Percentiles rank a stretch among this genome's conserved stretches.
These are phyloP conservation scores for Naganishia vaughanmartiniae DNA, from an alignment of 768 basidiomycete species.

Conservation along the genomic window DNA sequence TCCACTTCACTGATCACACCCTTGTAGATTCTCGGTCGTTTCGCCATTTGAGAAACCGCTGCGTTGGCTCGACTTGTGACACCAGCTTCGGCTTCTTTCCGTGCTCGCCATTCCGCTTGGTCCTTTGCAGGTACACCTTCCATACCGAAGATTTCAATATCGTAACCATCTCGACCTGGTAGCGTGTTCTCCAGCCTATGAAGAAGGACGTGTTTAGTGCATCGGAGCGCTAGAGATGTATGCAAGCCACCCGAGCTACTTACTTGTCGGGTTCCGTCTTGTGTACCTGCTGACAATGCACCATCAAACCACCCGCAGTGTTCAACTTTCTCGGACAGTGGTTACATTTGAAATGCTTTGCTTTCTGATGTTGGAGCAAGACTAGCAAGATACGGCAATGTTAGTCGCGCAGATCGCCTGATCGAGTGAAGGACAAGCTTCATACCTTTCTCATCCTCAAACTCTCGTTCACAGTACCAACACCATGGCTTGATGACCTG, in stretches of 20 bases:
- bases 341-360: slow-evolving; percentile 97
- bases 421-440: no score
- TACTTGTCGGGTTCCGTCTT: slow-evolving; percentile 95
- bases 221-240: neutral
- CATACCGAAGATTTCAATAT: slow-evolving; percentile 99
- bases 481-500: slow-evolving; percentile 66
- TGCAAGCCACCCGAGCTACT: slow-evolving; percentile 39
- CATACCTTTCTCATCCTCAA: slow-evolving; percentile 97
- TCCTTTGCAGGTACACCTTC: slow-evolving; percentile 94
- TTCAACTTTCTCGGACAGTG: slow-evolving; percentile 93
- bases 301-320: slow-evolving; percentile 94
- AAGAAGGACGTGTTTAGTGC: slow-evolving; percentile 48
- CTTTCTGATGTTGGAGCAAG: slow-evolving; percentile 98
- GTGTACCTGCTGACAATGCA: slow-evolving; percentile 98
- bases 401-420: neutral
- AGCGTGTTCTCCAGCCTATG: slow-evolving; percentile 92
- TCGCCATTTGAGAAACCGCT: slow-evolving; percentile 51
- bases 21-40: slow-evolving; percentile 70
- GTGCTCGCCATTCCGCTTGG: slow-evolving; percentile 90
- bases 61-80: slow-evolving; percentile 59
- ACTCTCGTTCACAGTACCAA: slow-evolving; percentile 99
- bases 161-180: slow-evolving; percentile 93
- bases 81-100: slow-evolving; percentile 91
- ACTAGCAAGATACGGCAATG: slow-evolving; percentile 58
- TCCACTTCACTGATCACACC: slow-evolving; percentile 76